A percentile compares a stretch with the other conserved stretches of the same genome.
Evolutionary conservation across 768 basidiomycete genomes (phyloP).

Genomic region (Russula sp.): DNA sequence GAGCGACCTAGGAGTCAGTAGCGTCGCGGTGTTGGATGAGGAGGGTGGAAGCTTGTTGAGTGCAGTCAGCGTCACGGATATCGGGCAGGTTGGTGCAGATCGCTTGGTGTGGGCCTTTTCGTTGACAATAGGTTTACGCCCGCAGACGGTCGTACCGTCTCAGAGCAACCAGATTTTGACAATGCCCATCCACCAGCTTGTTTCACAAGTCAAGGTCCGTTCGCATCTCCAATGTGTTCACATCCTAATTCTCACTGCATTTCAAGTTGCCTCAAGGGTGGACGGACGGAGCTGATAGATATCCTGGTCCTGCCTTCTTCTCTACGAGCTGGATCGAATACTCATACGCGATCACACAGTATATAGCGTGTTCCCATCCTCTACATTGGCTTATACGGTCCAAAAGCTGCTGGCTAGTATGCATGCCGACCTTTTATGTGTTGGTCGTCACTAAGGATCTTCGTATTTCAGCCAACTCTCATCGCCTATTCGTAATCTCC

Average conservation of each 20-base stretch:
- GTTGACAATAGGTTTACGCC: background rate
- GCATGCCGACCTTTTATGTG: slow-evolving; percentile 26
- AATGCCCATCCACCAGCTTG: slow-evolving; percentile 60
- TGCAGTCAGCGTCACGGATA: slow-evolving; percentile 76
- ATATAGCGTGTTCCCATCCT: slow-evolving; percentile 64
- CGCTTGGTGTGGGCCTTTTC: background rate
- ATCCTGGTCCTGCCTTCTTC: slow-evolving; percentile 45
- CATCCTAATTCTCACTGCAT: background rate
- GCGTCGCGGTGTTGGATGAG: slow-evolving; percentile 68
- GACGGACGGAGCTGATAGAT: slow-evolving; percentile 71
- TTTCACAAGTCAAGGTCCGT: slow-evolving; percentile 62
- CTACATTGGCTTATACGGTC: slow-evolving; percentile 59
- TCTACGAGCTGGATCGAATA: background rate
- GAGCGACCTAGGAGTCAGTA: slow-evolving; percentile 82
- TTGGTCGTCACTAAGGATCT: background rate
- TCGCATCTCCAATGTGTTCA: background rate
- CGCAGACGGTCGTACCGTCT: slow-evolving; percentile 68
- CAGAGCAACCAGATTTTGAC: slow-evolving; percentile 72
- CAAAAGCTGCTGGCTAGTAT: slow-evolving; percentile 78
- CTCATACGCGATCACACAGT: slow-evolving; percentile 35
- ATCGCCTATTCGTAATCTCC: slow-evolving; percentile 70
- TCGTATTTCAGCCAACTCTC: slow-evolving; percentile 55
- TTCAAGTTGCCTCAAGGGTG: slow-evolving; percentile 48
- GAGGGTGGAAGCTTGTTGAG: slow-evolving; percentile 56
- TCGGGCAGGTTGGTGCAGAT: slow-evolving; percentile 51